phyloP scores from a whole-genome alignment of 2,329 filamentous ascomycete species.

The Endoconidiophora laricicola region DNA sequence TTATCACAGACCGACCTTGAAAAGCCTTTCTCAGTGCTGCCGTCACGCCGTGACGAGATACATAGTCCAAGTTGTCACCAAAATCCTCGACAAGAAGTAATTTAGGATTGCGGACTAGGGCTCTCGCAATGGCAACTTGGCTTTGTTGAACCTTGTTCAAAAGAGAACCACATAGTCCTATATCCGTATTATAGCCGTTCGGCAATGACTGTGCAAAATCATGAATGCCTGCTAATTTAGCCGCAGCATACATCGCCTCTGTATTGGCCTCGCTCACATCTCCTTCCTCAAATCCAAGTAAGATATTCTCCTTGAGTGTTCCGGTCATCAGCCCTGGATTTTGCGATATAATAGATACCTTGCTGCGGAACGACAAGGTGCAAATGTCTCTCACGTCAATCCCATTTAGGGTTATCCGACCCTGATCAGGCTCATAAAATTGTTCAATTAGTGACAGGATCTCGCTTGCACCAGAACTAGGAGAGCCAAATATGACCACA shows the following conservation, averaged over 20 bases:
- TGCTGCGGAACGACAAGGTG: constrained; percentile 13
- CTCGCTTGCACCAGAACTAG: constrained; percentile 18
- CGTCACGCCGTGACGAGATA: constrained; percentile 38
- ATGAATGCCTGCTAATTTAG: constrained; percentile 48
- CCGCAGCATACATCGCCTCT: constrained; percentile 4
- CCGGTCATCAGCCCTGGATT: constrained; percentile 28
- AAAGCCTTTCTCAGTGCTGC: constrained; percentile 31
- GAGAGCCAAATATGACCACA: constrained; percentile 10
- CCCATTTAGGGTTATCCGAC: constrained; percentile 30
- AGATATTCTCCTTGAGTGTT: constrained; percentile 52
- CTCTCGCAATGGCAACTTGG: constrained; percentile 47
- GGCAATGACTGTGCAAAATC: constrained; percentile 62
- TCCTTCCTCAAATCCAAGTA: constrained; percentile 23
- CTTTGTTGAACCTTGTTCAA: constrained; percentile 51
- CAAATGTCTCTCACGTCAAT: constrained; percentile 19
- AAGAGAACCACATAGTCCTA: constrained; percentile 46
- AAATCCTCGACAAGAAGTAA: constrained; percentile 54
- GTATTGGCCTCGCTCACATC: not conserved
- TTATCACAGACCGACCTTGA: constrained; percentile 23
- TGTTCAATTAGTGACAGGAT: constrained; percentile 19
- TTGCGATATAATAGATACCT: constrained; percentile 40
- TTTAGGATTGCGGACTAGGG: constrained; percentile 41
- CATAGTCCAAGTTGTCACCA: constrained; percentile 45
- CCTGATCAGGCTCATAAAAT: constrained; percentile 17
- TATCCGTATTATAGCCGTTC: constrained; percentile 32